Conservation (phyloP, 768 basidiomycete genomes). For the Phaeotremella fagi region DNA sequence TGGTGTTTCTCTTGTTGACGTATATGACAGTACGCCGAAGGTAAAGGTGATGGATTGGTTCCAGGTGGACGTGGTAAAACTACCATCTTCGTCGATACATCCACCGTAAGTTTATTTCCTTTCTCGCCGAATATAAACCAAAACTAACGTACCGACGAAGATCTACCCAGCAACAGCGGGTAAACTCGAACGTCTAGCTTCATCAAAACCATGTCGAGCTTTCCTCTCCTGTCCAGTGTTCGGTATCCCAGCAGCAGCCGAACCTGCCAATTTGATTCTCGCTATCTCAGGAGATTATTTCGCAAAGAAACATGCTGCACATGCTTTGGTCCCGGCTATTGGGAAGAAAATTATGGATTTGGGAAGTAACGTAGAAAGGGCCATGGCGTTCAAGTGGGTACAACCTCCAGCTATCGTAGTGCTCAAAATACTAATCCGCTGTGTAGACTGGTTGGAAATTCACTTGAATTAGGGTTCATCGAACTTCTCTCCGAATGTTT, state of each 20-base stretch:
- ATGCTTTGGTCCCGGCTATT: slow-evolving; percentile 72
- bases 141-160: slow-evolving; percentile 4
- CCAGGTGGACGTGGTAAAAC: slow-evolving; percentile 45
- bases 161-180: slow-evolving; percentile 48
- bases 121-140: too few species aligned
- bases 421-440: too few species aligned
- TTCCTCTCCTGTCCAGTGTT: slow-evolving; percentile 76
- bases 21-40: slow-evolving; percentile 11
- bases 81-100: slow-evolving; percentile 80
- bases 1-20: not conserved
- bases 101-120: slow-evolving; percentile 58
- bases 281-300: slow-evolving; percentile 75
- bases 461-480: slow-evolving; percentile 66
- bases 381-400: slow-evolving; percentile 47
- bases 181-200: slow-evolving; percentile 61
- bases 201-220: slow-evolving; percentile 57
- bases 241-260: slow-evolving; percentile 61
- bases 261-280: slow-evolving; percentile 62
- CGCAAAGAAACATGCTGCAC: slow-evolving; percentile 72
- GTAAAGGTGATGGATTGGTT: slow-evolving; percentile 47
- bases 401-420: too few species aligned
- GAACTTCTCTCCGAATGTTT: slow-evolving; percentile 78
- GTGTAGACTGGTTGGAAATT: slow-evolving; percentile 78
- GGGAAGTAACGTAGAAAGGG: slow-evolving; percentile 74
- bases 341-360: slow-evolving; percentile 69